Conservation (phyloP, 495 filamentous ascomycete species). For the Daldinia concentrica region DNA sequence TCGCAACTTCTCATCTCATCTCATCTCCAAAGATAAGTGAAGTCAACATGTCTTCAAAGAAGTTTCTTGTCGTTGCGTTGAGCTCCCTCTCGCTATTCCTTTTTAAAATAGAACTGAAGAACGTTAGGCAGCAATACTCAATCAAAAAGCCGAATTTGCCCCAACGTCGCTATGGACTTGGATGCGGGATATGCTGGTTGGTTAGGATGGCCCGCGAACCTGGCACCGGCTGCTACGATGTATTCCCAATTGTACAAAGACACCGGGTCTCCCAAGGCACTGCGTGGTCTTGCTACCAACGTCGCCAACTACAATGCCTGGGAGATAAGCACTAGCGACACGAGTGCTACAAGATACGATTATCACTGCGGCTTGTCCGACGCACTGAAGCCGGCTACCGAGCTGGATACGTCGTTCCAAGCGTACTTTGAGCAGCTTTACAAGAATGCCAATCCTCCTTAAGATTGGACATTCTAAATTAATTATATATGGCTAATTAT, state of each 20-base stretch:
- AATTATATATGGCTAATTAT: background rate
- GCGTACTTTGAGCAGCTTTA: slow-evolving; percentile 74
- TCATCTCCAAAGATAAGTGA: background rate
- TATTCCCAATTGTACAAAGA: slow-evolving; percentile 68
- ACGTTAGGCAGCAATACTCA: slow-evolving; percentile 59
- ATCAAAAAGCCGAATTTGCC: slow-evolving; percentile 65
- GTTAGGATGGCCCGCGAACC: slow-evolving; percentile 81
- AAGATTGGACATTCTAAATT: background rate
- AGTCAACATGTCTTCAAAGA: background rate
- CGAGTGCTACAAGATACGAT: slow-evolving; percentile 65
- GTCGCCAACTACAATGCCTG: slow-evolving; percentile 81
- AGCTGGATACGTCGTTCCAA: slow-evolving; percentile 77
- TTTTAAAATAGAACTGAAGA: background rate
- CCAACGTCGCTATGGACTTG: slow-evolving; percentile 75
- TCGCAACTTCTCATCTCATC: background rate
- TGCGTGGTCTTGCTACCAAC: slow-evolving; percentile 78
- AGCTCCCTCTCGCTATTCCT: background rate
- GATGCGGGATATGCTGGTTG: slow-evolving; percentile 78
- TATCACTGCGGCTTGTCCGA: slow-evolving; percentile 66
- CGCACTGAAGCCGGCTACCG: slow-evolving; percentile 65
- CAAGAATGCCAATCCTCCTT: slow-evolving; percentile 65
- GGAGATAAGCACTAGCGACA: slow-evolving; percentile 58
- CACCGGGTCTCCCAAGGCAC: slow-evolving; percentile 62
- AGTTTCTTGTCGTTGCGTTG: background rate
- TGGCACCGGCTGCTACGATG: slow-evolving; percentile 65